Evolutionary conservation across 1,284 basidiomycete genomes (phyloP).

Genomic region (Mycosarcoma mackinlayi): DNA sequence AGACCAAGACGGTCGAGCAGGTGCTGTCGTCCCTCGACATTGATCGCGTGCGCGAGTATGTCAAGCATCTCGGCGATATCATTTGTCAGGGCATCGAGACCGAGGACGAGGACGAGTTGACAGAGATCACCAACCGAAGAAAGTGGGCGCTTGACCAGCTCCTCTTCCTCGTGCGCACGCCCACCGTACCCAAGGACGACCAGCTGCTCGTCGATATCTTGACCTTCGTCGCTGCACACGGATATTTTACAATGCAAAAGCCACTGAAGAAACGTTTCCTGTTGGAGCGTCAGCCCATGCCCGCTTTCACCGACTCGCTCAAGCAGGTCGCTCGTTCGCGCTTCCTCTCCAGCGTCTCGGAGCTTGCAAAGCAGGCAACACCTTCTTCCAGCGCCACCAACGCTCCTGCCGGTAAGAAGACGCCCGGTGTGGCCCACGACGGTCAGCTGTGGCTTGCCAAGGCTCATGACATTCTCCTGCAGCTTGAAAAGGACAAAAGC

Average conservation of each 20-base stretch:
- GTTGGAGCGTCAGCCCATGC: slow-evolving; percentile 71
- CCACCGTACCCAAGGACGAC: slow-evolving; percentile 83
- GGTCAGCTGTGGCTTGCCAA: slow-evolving; percentile 84
- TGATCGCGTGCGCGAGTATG: slow-evolving; percentile 81
- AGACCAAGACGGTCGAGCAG: slow-evolving; percentile 90
- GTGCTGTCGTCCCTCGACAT: slow-evolving; percentile 81
- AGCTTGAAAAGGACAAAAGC: slow-evolving; percentile 80
- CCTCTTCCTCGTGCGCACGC: slow-evolving; percentile 80
- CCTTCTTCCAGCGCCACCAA: slow-evolving; percentile 4
- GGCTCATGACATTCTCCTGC: slow-evolving; percentile 75
- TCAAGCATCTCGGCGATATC: slow-evolving; percentile 74
- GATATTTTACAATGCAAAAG: slow-evolving; percentile 80
- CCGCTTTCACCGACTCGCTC: slow-evolving; percentile 79
- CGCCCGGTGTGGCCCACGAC: slow-evolving; percentile 75
- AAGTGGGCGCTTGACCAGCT: slow-evolving; percentile 90
- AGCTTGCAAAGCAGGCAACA: slow-evolving; percentile 76
- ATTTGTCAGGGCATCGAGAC: slow-evolving; percentile 30
- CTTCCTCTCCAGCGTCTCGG: slow-evolving; percentile 80
- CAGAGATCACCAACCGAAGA: slow-evolving; percentile 47
- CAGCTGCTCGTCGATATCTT: slow-evolving; percentile 80
- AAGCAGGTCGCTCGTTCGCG: slow-evolving; percentile 77
- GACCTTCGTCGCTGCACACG: slow-evolving; percentile 84
- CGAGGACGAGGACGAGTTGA: slow-evolving; percentile 38
- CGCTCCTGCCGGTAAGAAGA: slow-evolving; percentile 70
- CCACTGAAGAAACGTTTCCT: slow-evolving; percentile 77